Percentiles rank a stretch among this genome's conserved stretches.
These are phyloP conservation scores for Globisporangium megalacanthum DNA, from an alignment of 352 stramenopile species.

Conservation along the genomic window DNA sequence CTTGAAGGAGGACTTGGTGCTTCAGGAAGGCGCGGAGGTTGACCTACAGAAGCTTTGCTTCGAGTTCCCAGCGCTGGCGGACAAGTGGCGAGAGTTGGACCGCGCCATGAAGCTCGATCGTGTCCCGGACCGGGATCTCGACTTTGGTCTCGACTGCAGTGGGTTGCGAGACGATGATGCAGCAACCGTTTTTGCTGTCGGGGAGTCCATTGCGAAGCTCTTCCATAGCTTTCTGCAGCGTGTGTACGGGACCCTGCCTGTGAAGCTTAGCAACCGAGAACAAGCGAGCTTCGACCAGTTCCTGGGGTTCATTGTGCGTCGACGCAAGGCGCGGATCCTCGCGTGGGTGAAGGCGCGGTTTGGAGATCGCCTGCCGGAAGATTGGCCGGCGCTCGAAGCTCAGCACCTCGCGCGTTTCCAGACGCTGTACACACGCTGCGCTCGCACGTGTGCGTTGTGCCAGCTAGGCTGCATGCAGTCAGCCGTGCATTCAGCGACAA, in stretches of 20 bases:
- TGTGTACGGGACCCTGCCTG: too few species aligned
- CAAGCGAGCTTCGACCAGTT: too few species aligned
- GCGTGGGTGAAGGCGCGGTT: constrained; percentile 39
- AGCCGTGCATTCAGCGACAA: too few species aligned
- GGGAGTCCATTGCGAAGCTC: too few species aligned
- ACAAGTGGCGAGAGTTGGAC: constrained; percentile 29
- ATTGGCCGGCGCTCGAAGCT: constrained; percentile 43
- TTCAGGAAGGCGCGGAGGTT: constrained; percentile 17
- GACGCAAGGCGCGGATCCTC: constrained; percentile 28
- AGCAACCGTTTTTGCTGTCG: constrained; percentile 21
- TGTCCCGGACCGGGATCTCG: constrained; percentile 34
- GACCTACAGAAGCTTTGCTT: constrained; percentile 22
- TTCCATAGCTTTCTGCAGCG: too few species aligned
- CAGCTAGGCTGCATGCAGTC: constrained; percentile 63
- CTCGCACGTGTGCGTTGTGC: constrained; percentile 46
- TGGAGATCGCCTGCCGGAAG: constrained; percentile 29
- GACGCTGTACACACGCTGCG: constrained; percentile 49
- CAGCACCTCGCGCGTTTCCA: constrained; percentile 41
- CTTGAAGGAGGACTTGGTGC: constrained; percentile 26
- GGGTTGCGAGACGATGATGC: constrained; percentile 21
- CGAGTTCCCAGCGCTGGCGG: constrained; percentile 23
- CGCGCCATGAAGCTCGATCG: constrained; percentile 17
- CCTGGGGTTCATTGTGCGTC: too few species aligned
- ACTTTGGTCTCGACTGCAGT: constrained; percentile 32
- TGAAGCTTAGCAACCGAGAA: too few species aligned